Evolutionary conservation across 1,139 yeast species (phyloP).

Genomic region (Candida labiduridarum): DNA sequence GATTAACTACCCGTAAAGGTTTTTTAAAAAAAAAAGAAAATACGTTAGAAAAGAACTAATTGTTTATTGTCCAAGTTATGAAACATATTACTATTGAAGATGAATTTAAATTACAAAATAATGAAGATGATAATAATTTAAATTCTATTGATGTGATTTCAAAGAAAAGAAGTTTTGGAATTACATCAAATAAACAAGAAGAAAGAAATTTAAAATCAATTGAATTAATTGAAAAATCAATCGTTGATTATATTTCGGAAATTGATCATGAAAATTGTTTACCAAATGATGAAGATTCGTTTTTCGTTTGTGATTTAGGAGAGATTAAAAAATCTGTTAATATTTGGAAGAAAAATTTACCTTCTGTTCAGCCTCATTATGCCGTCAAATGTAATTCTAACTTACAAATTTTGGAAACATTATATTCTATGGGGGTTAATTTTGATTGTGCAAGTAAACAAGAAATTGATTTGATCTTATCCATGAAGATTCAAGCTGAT

Average conservation of each 20-base stretch:
- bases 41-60: not conserved
- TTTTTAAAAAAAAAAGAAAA: not conserved
- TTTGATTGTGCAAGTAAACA: constrained; percentile 94
- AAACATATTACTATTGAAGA: constrained; percentile 21
- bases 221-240: constrained; percentile 39
- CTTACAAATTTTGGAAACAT: constrained; percentile 53
- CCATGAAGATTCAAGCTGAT: constrained; percentile 61
- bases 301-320: constrained; percentile 85
- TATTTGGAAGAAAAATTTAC: constrained; percentile 66
- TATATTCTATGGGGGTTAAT: constrained; percentile 67
- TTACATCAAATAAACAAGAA: not conserved
- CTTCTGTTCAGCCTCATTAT: constrained; percentile 79
- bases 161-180: not conserved
- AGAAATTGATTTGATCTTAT: constrained; percentile 72
- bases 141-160: not conserved
- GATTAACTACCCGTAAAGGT: not conserved
- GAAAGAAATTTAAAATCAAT: constrained; percentile 3
- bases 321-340: constrained; percentile 61
- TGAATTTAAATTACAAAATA: constrained; percentile 6
- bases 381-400: constrained; percentile 96
- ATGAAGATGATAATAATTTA: constrained; percentile 1
- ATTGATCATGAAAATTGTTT: constrained; percentile 65
- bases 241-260: constrained; percentile 41
- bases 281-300: constrained; percentile 83
- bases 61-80: constrained; percentile 23